Evolutionary conservation across 75 land plant genomes (phyloP), one percentile per base, ranked within the genome.

Genomic region (Adiantum capillusveneris): DNA sequence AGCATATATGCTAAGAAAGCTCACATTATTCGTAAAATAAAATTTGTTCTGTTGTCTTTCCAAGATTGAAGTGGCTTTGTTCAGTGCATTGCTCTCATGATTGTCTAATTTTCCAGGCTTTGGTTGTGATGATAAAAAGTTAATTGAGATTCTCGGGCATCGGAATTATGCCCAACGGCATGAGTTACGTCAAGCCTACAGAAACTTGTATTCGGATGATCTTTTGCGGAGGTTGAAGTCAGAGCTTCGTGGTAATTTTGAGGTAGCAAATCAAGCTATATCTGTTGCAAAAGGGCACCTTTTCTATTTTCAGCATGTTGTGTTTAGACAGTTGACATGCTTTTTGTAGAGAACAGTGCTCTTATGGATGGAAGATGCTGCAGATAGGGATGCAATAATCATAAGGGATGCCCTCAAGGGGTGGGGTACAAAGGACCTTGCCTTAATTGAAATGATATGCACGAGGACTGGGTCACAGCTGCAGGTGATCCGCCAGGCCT

Each of bases 91-190:
- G n/a, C n/a, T n/a, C n/a, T n/a, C n/a, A n/a, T n/a, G n/a, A n/a
- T n/a, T n/a, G n/a, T n/a, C n/a, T n/a, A n/a, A n/a, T n/a, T n/a
- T n/a, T n/a, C n/a, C 43, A 86, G 90, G 90, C 18, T 70, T 67
- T 48, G 90, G 94, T 16, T 77, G 81, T 44, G 68, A 84, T 56
- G 84, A 73, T 65, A 65, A 58, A 59, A 41, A 52, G 58, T 75
- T 84, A 30, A 76, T 85, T 30, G 51, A 75, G 29, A 76, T 85
- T 21, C 58, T 85, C 2, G 88, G 79, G 12, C 88, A 83, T 22
- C 56, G 88, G 26, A 76, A 58, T 31, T 59, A 59, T 21, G 30
- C 68, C n/a, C 87, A 85, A 44, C 73, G 83, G 17, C 68, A 55
- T 31, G 59, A 58, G 1, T 67, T 85, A 29, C 68, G 79, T 29